Evolutionary conservation across 495 filamentous ascomycete species (phyloP), one percentile per base, ranked within the genome.

Genomic region (Umbilicaria muhlenbergii): DNA sequence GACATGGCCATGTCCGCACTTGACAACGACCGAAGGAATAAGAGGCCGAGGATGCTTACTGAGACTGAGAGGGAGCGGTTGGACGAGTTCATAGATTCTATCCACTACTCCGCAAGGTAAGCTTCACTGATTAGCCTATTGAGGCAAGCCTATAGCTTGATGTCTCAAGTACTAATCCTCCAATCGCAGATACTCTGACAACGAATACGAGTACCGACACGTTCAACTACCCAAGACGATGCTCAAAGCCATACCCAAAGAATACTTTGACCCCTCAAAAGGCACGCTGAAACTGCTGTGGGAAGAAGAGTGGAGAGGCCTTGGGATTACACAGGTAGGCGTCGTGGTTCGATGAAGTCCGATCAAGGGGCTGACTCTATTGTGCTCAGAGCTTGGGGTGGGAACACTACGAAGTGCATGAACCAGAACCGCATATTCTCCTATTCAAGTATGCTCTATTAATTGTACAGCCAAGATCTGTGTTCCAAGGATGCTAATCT

Each of bases 371-470:
- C 60, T 67, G 46, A 63, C 42, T 32, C 11, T 41, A 18, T 36
- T 41, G 24, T 42, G 38, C 19, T 17, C 48, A 96, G 86, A 96
- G 92, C 61, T 67, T 96, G 49, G 91, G 91, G 19, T 98, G 91
- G 91, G 88, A 95, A 57, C 91, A 98, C 63, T 98, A 98, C 51
- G 91, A 98, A 62, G 91, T 96, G 42, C 91, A 98, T 58, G 92
- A 94, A 61, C 91, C 91, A 32, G 91, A 98, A 66, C 91, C 91
- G 39, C 91, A 98, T 52, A 96, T 98, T 47, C 74, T 98, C 28
- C 74, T 98, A 12, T 98, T 98, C 73, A 98, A 98, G 91, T 96
- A 62, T 62, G 83, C 63, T n/a, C n/a, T 33, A 34, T 10, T 28
- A 32, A 4, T 21, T 5, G 32, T 36, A 15, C 39, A 37, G 16